These are phyloP conservation scores for Russula emetica DNA, from an alignment of 768 basidiomycete species.

Conservation along the genomic window DNA sequence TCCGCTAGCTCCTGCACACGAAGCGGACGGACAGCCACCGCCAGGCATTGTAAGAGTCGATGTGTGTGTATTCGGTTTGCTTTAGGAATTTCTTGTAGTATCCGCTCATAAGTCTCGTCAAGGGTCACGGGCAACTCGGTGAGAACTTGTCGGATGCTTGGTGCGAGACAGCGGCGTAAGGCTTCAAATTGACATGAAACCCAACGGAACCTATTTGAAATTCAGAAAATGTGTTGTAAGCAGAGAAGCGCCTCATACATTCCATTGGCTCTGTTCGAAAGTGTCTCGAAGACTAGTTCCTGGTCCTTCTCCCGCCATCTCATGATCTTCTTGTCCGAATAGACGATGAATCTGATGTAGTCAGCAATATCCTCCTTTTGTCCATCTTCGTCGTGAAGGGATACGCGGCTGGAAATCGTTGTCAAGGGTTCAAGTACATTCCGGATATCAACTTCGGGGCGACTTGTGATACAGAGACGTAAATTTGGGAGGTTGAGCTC, in stretches of 20 bases:
- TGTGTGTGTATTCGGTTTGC: background rate
- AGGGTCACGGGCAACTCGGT: background rate
- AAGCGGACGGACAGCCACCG: background rate
- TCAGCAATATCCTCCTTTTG: background rate
- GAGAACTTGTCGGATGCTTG: background rate
- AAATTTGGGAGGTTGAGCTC: background rate
- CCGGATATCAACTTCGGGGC: background rate
- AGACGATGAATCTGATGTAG: background rate
- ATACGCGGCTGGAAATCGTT: background rate
- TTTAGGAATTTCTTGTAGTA: background rate
- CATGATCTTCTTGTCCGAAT: background rate
- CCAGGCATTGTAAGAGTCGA: background rate
- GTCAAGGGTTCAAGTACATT: background rate
- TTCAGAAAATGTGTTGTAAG: background rate
- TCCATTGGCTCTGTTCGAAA: background rate
- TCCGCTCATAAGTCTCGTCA: background rate
- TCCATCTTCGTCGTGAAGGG: background rate
- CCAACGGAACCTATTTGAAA: background rate
- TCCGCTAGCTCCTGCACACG: background rate
- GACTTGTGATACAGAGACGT: slow-evolving; percentile 1
- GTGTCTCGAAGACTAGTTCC: background rate
- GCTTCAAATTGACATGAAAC: background rate
- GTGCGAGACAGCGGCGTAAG: background rate
- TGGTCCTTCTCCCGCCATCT: background rate
- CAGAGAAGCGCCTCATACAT: background rate